Evolutionary conservation across 768 basidiomycete species (phyloP), one percentile per base, ranked within the genome.

Genomic region (Russula compacta): DNA sequence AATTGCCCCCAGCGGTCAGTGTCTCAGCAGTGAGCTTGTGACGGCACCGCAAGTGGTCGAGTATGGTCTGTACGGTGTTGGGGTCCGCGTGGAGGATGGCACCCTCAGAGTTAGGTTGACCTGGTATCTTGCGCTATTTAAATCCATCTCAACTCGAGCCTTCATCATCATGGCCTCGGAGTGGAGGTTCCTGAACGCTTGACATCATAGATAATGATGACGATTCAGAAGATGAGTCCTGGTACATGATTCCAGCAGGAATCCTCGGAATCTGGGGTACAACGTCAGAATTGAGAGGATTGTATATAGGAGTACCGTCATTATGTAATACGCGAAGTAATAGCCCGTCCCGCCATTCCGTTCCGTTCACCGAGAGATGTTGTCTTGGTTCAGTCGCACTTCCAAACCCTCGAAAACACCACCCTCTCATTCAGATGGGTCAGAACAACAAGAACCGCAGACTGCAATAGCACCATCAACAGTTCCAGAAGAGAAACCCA

Each of bases 341-440:
- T 29, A 29, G 24, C 3, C 24, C 24, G 1, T 29, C 3, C 24
- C 24, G 24, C 24, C 24, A 29, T 29, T 29, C 24, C 24, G 24
- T 29, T 29, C 24, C 24, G 24, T 35, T 40, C 47, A 36, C 17
- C 32, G 3, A 63, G 2, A 29, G 24, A 29, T 63, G 61, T 53
- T 63, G 38, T 58, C 61, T 36, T 60, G 60, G 60, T 55, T 60
- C 53, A 51, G 12, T 24, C 60, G 60, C 33, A 55, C 43, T 36
- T 35, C n/a, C 19, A 48, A 48, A 17, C 32, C 53, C 2, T 14
- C 46, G 3, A 60, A 15, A n/a, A 36, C 29, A 40, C 44, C 56
- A 21, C n/a, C 21, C 15, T 33, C 50, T 12, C 58, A 19, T 11
- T 3, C 39, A 58, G 7, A 42, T 19, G 47, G n/a, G 33, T 8